Evolutionary conservation across 2,329 filamentous ascomycete genomes (phyloP).

Genomic region (Fusarium lateritium): DNA sequence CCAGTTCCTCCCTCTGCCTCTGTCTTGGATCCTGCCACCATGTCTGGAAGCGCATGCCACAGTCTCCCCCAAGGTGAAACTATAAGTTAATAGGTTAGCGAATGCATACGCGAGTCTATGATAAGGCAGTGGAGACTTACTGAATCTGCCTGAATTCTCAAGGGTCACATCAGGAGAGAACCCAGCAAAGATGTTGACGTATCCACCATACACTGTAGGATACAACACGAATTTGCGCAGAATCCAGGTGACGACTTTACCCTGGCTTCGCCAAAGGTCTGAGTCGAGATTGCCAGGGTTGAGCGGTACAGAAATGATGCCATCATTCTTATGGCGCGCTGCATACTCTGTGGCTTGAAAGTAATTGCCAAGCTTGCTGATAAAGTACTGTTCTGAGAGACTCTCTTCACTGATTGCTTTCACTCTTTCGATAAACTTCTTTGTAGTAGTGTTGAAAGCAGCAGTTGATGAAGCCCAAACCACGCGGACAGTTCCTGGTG

Average conservation of each 20-base stretch:
- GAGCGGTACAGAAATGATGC: conserved; percentile 52
- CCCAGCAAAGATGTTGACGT: conserved; percentile 64
- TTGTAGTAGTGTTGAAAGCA: conserved; percentile 19
- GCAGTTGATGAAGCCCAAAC: conserved; percentile 53
- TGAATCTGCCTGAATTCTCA: conserved; percentile 42
- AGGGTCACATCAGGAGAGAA: conserved; percentile 60
- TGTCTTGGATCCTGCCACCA: conserved; percentile 49
- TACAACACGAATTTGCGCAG: conserved; percentile 43
- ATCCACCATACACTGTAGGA: conserved; percentile 58
- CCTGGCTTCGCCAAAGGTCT: conserved; percentile 54
- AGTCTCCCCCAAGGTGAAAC: conserved; percentile 58
- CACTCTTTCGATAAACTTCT: conserved; percentile 44
- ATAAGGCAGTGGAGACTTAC: conserved; percentile 16
- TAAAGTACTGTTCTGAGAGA: conserved; percentile 40
- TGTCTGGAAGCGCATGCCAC: conserved; percentile 49
- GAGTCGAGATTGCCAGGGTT: conserved; percentile 60
- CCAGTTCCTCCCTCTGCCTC: conserved; percentile 55
- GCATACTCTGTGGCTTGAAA: conserved; percentile 53
- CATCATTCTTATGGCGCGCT: conserved; percentile 46
- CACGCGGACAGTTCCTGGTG: conserved; percentile 50
- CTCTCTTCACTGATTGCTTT: conserved; percentile 32
- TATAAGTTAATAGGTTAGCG: conserved; percentile 9
- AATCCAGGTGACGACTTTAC: conserved; percentile 29
- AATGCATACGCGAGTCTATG: neutral
- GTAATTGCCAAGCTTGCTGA: conserved; percentile 54